phyloP scores from a whole-genome alignment of 305 asterid genomes.

The Solanum hybrid region DNA sequence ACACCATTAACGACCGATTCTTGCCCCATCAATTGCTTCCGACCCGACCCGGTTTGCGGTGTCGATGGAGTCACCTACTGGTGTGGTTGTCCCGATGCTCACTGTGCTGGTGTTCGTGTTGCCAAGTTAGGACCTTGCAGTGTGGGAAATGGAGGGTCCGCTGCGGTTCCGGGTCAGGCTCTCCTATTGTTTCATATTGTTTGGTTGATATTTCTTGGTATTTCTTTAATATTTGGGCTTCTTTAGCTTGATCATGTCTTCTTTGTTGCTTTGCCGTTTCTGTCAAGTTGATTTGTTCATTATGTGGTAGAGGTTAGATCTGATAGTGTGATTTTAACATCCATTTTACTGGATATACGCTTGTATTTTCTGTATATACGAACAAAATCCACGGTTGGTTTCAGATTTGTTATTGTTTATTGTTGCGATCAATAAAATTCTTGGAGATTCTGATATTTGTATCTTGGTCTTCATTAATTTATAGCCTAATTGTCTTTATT shows the following conservation, averaged over 20 bases:
- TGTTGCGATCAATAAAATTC: neutral
- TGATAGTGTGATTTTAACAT: neutral
- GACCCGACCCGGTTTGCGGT: constrained; percentile 8
- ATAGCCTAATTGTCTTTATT: neutral
- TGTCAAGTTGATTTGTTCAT: neutral
- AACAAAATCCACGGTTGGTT: neutral
- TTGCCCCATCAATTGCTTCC: constrained; percentile 6
- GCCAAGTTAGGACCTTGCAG: constrained; percentile 3
- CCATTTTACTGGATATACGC: neutral
- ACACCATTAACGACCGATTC: neutral
- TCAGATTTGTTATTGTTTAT: neutral
- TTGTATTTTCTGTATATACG: neutral
- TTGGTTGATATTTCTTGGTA: constrained; percentile 78
- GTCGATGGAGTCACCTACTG: constrained; percentile 3
- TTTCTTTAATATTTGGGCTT: constrained; percentile 69
- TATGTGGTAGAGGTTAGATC: neutral
- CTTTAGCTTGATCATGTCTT: constrained; percentile 25
- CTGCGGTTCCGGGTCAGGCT: constrained; percentile 53
- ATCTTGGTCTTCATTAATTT: neutral
- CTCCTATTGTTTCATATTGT: constrained; percentile 82
- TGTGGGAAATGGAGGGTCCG: constrained; percentile 19
- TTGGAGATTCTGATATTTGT: neutral
- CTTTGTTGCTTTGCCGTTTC: neutral
- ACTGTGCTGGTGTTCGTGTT: constrained; percentile 3
- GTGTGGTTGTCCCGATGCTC: constrained; percentile 10